Base-by-base conservation (phyloP, 108 stramenopile species). In the Fistulifera pelliculosa region DNA sequence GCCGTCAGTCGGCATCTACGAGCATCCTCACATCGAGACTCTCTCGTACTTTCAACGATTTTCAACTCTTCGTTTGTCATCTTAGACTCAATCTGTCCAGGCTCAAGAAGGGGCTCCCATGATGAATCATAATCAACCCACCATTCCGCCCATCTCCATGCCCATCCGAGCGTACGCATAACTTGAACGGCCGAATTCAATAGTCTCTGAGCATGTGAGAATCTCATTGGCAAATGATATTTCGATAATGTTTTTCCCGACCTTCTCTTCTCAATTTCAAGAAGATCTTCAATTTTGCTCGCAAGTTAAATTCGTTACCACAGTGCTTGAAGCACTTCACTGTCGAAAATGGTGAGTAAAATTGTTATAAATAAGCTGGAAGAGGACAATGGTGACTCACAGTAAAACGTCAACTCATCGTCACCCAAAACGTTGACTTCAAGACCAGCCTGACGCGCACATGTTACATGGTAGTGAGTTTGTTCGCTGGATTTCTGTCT, bases 61-160 rank as follows among this genome's bases (percentile, higher is more conserved):
- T 75, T 77, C 18, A 85, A 73, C 49, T 89, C 72, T 42, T 86
- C 74, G 31, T 81, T 71, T 38, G 87, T 80, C 83, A 85, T 85
- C 2, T 81, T 60, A 61, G 49, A 66, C 62, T 86, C 87, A 10
- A 57, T 58, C 64, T 88, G 69, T 10, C 77, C 82, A 14, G 61
- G 62, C 59, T 87, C 85, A 12, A 87, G 47, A 24, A 93, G 59
- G 3, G 82, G 85, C 43, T 88, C 91, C 87, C 83, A 88, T 31
- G 66, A 80, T 28, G 79, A 80, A 25, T 83, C 87, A 45, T 59
- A 59, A 23, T 73, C 72, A 7, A 93, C 91, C 91, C 91, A 93
- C 70, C 78, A 87, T 51, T 89, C 85, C 16, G 87, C 74, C 91
- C 91, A 93, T 45, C 87, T 65, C 91, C 91, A 93, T 12, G 87